These are phyloP conservation scores for Monosporascus cannonballus DNA, from an alignment of 2,329 filamentous ascomycete species.

Conservation along the genomic window DNA sequence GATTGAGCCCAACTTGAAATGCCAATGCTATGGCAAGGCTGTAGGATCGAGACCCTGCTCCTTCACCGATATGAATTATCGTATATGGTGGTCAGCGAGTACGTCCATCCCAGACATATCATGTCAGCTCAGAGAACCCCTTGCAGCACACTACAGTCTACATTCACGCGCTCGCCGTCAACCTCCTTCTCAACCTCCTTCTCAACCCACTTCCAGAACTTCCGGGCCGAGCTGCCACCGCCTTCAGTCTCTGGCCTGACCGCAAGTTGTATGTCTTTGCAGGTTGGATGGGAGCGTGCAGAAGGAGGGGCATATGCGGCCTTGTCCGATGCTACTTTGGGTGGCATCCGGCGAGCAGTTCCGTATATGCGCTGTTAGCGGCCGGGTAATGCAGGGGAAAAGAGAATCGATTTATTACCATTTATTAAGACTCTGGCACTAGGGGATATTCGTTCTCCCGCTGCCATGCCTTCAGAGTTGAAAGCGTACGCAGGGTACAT, in stretches of 20 bases:
- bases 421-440: too few species aligned
- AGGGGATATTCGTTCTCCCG: too few species aligned
- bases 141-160: too few species aligned
- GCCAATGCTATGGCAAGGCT: too few species aligned
- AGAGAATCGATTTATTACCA: too few species aligned
- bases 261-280: constrained; percentile 13
- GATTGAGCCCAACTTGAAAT: too few species aligned
- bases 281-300: neutral
- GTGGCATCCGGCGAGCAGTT: constrained; percentile 32
- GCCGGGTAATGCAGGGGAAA: constrained; percentile 12
- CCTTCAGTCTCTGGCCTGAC: constrained; percentile 16
- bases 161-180: neutral
- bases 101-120: too few species aligned
- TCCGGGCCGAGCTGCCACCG: constrained; percentile 22
- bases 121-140: too few species aligned
- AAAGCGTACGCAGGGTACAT: neutral
- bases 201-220: constrained; percentile 36
- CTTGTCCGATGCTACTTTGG: constrained; percentile 28
- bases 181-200: constrained; percentile 18
- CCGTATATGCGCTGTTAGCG: constrained; percentile 31
- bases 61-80: too few species aligned
- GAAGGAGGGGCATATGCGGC: constrained; percentile 8
- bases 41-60: too few species aligned
- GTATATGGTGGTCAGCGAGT: too few species aligned
- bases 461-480: too few species aligned